Percentiles rank a stretch among this genome's conserved stretches.
Evolutionary conservation across 129 eudicot species (phyloP).

Genomic region (Heracleum sosnowskyi): DNA sequence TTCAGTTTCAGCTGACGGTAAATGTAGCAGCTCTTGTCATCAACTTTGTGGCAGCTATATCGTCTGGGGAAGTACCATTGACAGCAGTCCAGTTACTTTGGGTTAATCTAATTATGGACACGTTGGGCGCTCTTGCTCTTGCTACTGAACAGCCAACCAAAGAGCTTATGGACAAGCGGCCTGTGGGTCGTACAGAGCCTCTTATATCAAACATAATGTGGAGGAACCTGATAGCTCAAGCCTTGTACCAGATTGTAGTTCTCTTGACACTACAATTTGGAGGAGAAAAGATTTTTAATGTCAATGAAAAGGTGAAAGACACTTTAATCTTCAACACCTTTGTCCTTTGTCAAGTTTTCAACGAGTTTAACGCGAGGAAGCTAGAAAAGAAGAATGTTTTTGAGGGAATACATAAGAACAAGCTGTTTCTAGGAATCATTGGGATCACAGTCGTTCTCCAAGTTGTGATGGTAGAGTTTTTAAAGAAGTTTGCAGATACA

Average conservation of each 20-base stretch:
- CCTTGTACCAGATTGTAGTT: constrained; percentile 33
- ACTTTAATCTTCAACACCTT: constrained; percentile 42
- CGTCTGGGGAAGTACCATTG: constrained; percentile 42
- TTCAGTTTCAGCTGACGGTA: constrained; percentile 55
- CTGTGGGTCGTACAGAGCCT: constrained; percentile 39
- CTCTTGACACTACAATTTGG: constrained; percentile 37
- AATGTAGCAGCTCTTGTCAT: constrained; percentile 50
- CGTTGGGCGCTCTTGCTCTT: constrained; percentile 40
- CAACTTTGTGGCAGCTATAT: constrained; percentile 39
- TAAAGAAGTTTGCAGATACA: constrained; percentile 34
- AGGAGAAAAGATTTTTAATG: constrained; percentile 27
- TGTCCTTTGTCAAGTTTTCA: constrained; percentile 51
- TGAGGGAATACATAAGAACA: constrained; percentile 37
- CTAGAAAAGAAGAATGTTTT: constrained; percentile 43
- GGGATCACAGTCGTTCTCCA: constrained; percentile 39
- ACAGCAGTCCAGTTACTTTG: constrained; percentile 47
- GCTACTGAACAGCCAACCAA: constrained; percentile 37
- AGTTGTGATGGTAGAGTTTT: constrained; percentile 48
- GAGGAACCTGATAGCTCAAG: constrained; percentile 51
- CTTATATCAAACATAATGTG: constrained; percentile 57
- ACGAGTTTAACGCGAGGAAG: constrained; percentile 44
- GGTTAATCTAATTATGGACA: constrained; percentile 47
- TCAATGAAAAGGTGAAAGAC: constrained; percentile 27
- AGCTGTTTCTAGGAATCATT: constrained; percentile 42
- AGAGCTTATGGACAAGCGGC: constrained; percentile 31